These are phyloP conservation scores for Ananas comosus DNA, from an alignment of 176 grass and related monocot genomes.

Conservation along the genomic window DNA sequence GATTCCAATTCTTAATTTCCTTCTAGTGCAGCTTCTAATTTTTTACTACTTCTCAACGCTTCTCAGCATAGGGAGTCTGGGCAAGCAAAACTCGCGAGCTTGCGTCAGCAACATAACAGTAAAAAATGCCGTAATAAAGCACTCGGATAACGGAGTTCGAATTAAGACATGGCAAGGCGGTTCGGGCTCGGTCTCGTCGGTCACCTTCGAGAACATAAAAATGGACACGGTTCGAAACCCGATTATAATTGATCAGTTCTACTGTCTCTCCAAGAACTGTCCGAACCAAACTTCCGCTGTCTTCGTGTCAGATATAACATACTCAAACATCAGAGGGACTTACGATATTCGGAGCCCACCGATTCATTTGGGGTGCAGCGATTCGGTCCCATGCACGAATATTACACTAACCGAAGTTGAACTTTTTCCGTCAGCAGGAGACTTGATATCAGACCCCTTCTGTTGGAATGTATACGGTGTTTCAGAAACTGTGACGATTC, in stretches of 20 bases:
- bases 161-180: constrained; percentile 99
- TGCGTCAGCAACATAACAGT: constrained; percentile 89
- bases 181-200: constrained; percentile 54
- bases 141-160: constrained; percentile 74
- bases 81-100: constrained; percentile 38
- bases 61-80: constrained; percentile 66
- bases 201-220: constrained; percentile 62
- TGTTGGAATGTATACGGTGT: constrained; percentile 86
- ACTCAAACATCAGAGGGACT: constrained; percentile 64
- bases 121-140: constrained; percentile 55
- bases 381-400: constrained; percentile 83
- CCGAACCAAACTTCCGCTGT: constrained; percentile 64
- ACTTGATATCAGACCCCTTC: constrained; percentile 40
- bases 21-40: neutral
- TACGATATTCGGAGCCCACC: constrained; percentile 67
- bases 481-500: constrained; percentile 42
- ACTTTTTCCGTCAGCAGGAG: constrained; percentile 43
- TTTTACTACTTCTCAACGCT: neutral
- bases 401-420: constrained; percentile 75
- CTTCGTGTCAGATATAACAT: constrained; percentile 53
- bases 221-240: constrained; percentile 94
- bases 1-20: neutral
- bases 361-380: constrained; percentile 89
- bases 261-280: constrained; percentile 73
- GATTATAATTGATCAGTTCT: constrained; percentile 98